Conservation (phyloP, 345 rosid genomes). For the Arabidopsis suecica region DNA sequence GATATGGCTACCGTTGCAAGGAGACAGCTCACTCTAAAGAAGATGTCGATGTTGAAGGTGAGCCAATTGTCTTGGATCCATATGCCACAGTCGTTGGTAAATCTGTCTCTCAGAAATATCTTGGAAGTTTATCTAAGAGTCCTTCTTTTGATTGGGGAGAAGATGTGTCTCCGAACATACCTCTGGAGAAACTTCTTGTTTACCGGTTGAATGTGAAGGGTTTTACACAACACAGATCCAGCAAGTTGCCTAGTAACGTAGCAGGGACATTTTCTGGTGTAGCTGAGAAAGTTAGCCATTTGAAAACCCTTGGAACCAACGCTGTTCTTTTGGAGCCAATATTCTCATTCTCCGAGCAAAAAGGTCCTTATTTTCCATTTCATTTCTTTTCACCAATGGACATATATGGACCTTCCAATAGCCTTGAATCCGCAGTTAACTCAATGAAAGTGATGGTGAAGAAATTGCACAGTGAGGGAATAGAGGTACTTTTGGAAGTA, state of each 20-base stretch:
- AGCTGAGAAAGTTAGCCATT: conserved; percentile 68
- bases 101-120: conserved; percentile 49
- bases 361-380: conserved; percentile 80
- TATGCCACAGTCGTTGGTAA: conserved; percentile 63
- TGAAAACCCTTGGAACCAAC: conserved; percentile 77
- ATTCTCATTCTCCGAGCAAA: conserved; percentile 64
- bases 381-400: conserved; percentile 80
- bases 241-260: conserved; percentile 57
- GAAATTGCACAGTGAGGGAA: conserved; percentile 72
- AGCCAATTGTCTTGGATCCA: conserved; percentile 70
- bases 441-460: conserved; percentile 92
- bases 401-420: conserved; percentile 60
- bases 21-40: conserved; percentile 45
- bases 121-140: conserved; percentile 57
- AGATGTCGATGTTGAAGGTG: conserved; percentile 41
- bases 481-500: conserved; percentile 88
- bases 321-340: conserved; percentile 89
- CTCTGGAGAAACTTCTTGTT: conserved; percentile 67
- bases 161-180: conserved; percentile 65
- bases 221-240: conserved; percentile 76
- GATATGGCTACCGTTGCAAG: conserved; percentile 73
- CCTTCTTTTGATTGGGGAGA: conserved; percentile 83
- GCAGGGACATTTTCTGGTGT: conserved; percentile 88
- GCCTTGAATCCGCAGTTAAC: conserved; percentile 56
- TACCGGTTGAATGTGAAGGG: conserved; percentile 75